Conservation (phyloP, 208 protist genomes). For the Trypanosomatidae sp. region DNA sequence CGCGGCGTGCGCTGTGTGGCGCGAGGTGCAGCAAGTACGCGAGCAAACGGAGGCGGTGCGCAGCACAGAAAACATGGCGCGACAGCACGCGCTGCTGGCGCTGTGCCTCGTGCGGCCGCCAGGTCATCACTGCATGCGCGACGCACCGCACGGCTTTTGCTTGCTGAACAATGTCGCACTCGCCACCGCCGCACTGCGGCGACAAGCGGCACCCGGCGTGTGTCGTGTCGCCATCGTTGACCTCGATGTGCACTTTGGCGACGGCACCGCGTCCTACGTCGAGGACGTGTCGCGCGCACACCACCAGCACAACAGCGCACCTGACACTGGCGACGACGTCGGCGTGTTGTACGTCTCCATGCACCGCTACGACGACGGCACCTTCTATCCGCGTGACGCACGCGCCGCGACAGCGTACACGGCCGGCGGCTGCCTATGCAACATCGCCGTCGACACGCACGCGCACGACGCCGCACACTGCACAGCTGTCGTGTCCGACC, state of each 20-base stretch:
- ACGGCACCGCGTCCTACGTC: conserved; percentile 86
- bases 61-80: neutral
- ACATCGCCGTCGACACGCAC: conserved; percentile 62
- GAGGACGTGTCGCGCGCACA: too few species aligned
- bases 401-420: conserved; percentile 22
- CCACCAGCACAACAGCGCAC: too few species aligned
- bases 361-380: conserved; percentile 55
- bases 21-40: too few species aligned
- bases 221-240: conserved; percentile 75
- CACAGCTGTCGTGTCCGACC: conserved; percentile 66
- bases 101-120: conserved; percentile 84
- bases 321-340: neutral
- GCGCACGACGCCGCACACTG: conserved; percentile 22
- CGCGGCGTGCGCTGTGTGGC: conserved; percentile 17
- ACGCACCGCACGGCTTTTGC: conserved; percentile 74
- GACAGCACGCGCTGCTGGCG: conserved; percentile 15
- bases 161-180: conserved; percentile 85
- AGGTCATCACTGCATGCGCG: conserved; percentile 74
- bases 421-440: conserved; percentile 40
- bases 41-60: too few species aligned
- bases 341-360: conserved; percentile 73
- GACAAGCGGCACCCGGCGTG: too few species aligned
- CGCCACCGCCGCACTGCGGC: too few species aligned
- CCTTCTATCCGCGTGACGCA: conserved; percentile 50
- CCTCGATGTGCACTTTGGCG: conserved; percentile 89